Evolutionary conservation across 768 basidiomycete genomes (phyloP), one percentile per base, ranked within the genome.

Genomic region (Amanita rimosa): DNA sequence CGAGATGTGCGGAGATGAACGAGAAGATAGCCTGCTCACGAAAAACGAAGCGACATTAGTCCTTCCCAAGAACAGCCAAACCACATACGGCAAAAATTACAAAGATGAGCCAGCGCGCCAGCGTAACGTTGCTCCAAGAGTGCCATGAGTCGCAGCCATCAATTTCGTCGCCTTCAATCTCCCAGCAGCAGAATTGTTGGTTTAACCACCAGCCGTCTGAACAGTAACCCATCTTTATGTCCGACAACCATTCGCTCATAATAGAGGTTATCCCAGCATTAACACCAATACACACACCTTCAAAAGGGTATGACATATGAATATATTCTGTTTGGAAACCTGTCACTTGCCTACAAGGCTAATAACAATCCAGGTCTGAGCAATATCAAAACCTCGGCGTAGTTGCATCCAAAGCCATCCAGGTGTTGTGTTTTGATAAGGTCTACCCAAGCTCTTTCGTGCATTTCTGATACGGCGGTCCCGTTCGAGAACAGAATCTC

Each of bases 131-230:
- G 60, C 90, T 81, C 96, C 96, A 98, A 35, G 83, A 67, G 62
- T 83, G 80, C 96, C 96, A 99, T 39, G 89, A 92, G 3, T 85
- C 75, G 62, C 96, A 99, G 11, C 77, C 82, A 48, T 81, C 84
- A 14, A 78, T 74, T 54, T 83, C 86, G 39, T 83, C 83, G 5
- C 71, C 75, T 53, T 92, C 90, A 48, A 97, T 82, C 60, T 97
- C 96, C 84, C 94, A 93, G 61, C 96, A 99, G 66, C 96, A 99
- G 63, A 97, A 97, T 59, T 96, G 89, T 58, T 92, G 83, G 64
- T 94, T 96, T 48, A 99, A 64, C 95, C 96, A 99, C 96, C 96
- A 99, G 1, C 90, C 94, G 55, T 93, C 90, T 3, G 79, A 74
- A 66, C 96, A 99, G 60, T 97, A 96, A 1, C 96, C 96, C 71